Conservation (phyloP, 331 rosid species). For the Stylosanthes scabra region DNA sequence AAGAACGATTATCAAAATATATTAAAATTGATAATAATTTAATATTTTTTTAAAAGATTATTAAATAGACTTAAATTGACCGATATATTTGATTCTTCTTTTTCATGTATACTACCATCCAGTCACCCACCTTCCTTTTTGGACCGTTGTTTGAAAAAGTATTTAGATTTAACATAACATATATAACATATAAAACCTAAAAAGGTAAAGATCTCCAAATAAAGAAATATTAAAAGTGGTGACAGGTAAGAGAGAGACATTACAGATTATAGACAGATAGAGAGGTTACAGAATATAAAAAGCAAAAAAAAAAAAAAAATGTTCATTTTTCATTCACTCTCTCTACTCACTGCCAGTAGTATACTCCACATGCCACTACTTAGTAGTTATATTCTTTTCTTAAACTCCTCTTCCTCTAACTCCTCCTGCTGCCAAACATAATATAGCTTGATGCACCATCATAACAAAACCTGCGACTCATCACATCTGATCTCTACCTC, state of each 20-base stretch:
- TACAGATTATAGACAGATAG: slow-evolving; percentile 2
- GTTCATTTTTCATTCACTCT: slow-evolving; percentile 54
- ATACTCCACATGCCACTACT: slow-evolving; percentile 52
- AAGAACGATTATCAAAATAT: no score
- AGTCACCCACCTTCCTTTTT: no score
- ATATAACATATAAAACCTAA: not conserved
- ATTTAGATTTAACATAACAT: no score
- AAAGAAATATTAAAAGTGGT: slow-evolving; percentile 16
- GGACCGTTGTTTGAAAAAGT: no score
- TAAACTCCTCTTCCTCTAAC: slow-evolving; percentile 32
- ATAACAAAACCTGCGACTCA: no score
- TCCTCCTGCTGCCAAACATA: not conserved
- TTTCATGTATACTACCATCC: no score
- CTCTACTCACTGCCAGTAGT: slow-evolving; percentile 61
- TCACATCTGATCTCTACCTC: slow-evolving; percentile 23
- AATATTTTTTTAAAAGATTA: no score
- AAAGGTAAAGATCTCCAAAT: slow-evolving; percentile 23
- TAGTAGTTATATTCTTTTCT: not conserved
- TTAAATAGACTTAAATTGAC: no score
- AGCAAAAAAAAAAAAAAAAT: slow-evolving; percentile 24
- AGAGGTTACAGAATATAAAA: slow-evolving; percentile 52
- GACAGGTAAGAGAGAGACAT: slow-evolving; percentile 52
- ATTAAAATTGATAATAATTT: no score
- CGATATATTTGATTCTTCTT: no score
- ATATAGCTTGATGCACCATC: no score